These are phyloP conservation scores for Hylodesmum podocarpum DNA, from an alignment of 306 rosid genomes.

Conservation along the genomic window DNA sequence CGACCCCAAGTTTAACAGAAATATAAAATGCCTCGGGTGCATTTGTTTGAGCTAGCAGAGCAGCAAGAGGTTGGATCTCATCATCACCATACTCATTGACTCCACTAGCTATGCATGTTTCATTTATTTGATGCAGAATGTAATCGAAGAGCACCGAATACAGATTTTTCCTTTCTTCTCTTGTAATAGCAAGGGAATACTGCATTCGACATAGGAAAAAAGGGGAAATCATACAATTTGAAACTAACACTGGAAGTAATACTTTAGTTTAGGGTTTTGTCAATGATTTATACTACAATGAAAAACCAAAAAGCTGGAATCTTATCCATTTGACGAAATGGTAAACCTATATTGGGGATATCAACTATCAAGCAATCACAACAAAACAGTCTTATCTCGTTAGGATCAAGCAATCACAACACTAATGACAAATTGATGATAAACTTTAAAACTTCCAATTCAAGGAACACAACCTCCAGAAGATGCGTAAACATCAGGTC, in stretches of 20 bases:
- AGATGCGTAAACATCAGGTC: neutral
- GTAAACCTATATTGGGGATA: neutral
- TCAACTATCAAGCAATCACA: slow-evolving; percentile 25
- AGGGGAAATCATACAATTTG: slow-evolving; percentile 11
- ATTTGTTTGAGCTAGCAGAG: slow-evolving; percentile 78
- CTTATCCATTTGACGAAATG: neutral
- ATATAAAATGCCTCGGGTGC: slow-evolving; percentile 93
- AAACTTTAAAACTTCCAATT: slow-evolving; percentile 8
- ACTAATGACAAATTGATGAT: neutral
- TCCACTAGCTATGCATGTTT: slow-evolving; percentile 64
- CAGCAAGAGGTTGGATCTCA: slow-evolving; percentile 92
- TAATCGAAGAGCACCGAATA: slow-evolving; percentile 92
- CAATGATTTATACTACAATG: neutral
- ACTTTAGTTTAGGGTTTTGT: neutral
- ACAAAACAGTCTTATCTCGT: neutral
- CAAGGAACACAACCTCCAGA: slow-evolving; percentile 5
- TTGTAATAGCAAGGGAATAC: slow-evolving; percentile 87
- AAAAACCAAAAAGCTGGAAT: neutral
- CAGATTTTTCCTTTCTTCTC: slow-evolving; percentile 88
- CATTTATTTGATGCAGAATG: slow-evolving; percentile 86
- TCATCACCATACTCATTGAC: slow-evolving; percentile 74
- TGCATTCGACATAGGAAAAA: slow-evolving; percentile 45
- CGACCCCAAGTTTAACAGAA: slow-evolving; percentile 92
- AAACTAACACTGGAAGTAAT: slow-evolving; percentile 8
- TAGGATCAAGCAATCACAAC: slow-evolving; percentile 5